These are phyloP conservation scores for Termitomyces sp. DNA, from an alignment of 768 basidiomycete species.

Conservation along the genomic window DNA sequence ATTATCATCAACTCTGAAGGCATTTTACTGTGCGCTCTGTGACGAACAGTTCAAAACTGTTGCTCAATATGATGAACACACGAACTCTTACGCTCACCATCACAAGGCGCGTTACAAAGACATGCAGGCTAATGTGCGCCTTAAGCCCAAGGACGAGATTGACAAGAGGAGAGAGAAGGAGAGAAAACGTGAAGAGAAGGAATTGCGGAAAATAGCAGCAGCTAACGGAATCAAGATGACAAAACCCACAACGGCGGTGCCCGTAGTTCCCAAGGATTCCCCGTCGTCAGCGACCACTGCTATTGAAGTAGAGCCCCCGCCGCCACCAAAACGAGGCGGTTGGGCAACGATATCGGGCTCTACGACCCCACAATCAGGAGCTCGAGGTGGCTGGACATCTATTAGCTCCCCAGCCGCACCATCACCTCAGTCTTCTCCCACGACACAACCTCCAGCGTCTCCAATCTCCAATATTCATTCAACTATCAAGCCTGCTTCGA, in stretches of 20 bases:
- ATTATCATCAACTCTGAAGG: conserved; percentile 61
- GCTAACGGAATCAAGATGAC: conserved; percentile 77
- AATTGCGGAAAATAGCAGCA: conserved; percentile 78
- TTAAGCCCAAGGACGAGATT: conserved; percentile 63
- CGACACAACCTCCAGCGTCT: conserved; percentile 8
- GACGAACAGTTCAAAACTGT: conserved; percentile 88
- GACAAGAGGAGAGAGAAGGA: conserved; percentile 85
- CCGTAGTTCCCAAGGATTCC: conserved; percentile 17
- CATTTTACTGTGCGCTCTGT: conserved; percentile 82
- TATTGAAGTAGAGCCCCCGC: conserved; percentile 24
- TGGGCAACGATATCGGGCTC: conserved; percentile 44
- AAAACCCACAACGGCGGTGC: conserved; percentile 31
- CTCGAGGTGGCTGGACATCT: conserved; percentile 48
- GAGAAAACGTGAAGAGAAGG: conserved; percentile 81
- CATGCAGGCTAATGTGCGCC: conserved; percentile 73
- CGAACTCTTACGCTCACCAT: conserved; percentile 85
- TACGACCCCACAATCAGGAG: conserved; percentile 21
- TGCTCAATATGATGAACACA: conserved; percentile 87
- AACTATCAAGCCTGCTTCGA: conserved; percentile 22
- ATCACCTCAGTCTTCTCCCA: conserved; percentile 14
- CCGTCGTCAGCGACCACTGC: conserved; percentile 24
- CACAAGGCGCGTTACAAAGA: conserved; percentile 81
- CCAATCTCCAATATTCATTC: conserved; percentile 5
- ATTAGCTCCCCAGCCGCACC: conserved; percentile 28
- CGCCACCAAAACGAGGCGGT: conserved; percentile 41